phyloP scores from a whole-genome alignment of 371 early-diverging fungal species.

The Rhizomucor pusillus region DNA sequence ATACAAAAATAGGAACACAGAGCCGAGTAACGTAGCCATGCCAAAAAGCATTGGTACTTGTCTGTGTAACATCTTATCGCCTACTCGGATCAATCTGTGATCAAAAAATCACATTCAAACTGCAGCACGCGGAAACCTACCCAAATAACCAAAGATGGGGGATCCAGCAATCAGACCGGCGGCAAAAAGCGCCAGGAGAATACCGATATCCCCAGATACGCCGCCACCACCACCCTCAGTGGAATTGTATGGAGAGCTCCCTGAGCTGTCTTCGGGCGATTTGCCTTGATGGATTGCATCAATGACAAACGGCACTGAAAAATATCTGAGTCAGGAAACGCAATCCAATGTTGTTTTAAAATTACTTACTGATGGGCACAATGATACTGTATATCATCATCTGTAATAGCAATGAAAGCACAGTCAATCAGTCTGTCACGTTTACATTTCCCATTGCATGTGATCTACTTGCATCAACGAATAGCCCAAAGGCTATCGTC shows the following conservation, averaged over 20 bases:
- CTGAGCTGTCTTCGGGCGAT: slow-evolving; percentile 1
- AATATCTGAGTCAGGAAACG: neutral
- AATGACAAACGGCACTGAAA: slow-evolving; percentile 63
- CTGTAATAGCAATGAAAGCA: slow-evolving; percentile 36
- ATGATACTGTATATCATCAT: slow-evolving; percentile 71
- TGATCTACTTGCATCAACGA: neutral
- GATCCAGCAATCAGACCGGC: slow-evolving; percentile 69
- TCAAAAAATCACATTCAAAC: neutral
- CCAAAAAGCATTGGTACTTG: slow-evolving; percentile 55
- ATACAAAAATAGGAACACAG: slow-evolving; percentile 57
- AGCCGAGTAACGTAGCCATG: slow-evolving; percentile 40
- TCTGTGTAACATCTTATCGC: slow-evolving; percentile 31
- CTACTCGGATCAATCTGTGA: neutral
- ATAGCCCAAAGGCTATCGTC: neutral
- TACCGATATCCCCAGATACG: slow-evolving; percentile 50
- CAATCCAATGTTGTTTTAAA: too few relatives aligned
- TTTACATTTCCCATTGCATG: neutral
- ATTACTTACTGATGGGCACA: slow-evolving; percentile 59
- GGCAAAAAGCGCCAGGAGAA: slow-evolving; percentile 63
- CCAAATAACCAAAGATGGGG: slow-evolving; percentile 63
- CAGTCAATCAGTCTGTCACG: neutral
- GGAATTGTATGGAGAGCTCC: too few relatives aligned
- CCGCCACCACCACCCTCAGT: slow-evolving; percentile 2
- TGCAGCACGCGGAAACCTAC: slow-evolving; percentile 8
- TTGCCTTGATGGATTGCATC: slow-evolving; percentile 32